Base-by-base conservation (phyloP, 495 filamentous ascomycete genomes). In the Pyrenopolyporus hunteri region DNA sequence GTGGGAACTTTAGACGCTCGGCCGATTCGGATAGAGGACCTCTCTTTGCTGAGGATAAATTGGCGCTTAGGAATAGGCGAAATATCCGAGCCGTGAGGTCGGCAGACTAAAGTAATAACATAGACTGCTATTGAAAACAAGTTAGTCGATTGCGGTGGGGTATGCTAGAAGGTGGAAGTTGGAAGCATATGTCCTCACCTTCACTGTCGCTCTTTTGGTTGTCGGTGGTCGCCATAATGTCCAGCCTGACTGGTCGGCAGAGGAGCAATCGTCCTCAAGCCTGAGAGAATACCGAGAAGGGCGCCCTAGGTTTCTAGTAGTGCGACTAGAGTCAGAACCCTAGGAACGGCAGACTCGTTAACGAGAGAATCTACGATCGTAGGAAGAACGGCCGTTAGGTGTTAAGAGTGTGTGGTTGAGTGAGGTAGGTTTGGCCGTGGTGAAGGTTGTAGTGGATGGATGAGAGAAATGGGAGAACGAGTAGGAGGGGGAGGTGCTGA, bases 1-100 rank as follows among this genome's bases (percentile, higher is more conserved):
- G 70, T 47, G 0, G 67, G 36, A 2, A 73, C 62, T 40, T 74
- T 77, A 5, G 77, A 78, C 0, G 75, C 67, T 51, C 77, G 71
- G 3, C 78, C 78, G 57, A 80, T 71, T 8, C 54, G 57, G 28
- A 80, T 17, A 4, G 44, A 43, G 1, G 66, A 58, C 2, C 44
- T 61, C 1, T 57, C 9, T 1, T 9, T 33, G 10, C 64, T 66
- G 25, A 80, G 54, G 1, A 62, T 39, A 32, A 79, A 71, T 14
- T 55, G 52, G 2, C 79, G 75, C 13, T 55, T 39, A 9, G 66
- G 66, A 45, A 67, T 48, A 1, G 23, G 6, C 4, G 60, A 25
- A 0, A 31, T 3, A 9, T 47, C 29, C 16, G 46, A n/a, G 14
- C n/a, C 33, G n/a, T 31, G 13, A 63, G 45, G 29, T 56, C 25